Evolutionary conservation across 768 basidiomycete species (phyloP), one percentile per base, ranked within the genome.

Genomic region (Psilocybe cyanescens): DNA sequence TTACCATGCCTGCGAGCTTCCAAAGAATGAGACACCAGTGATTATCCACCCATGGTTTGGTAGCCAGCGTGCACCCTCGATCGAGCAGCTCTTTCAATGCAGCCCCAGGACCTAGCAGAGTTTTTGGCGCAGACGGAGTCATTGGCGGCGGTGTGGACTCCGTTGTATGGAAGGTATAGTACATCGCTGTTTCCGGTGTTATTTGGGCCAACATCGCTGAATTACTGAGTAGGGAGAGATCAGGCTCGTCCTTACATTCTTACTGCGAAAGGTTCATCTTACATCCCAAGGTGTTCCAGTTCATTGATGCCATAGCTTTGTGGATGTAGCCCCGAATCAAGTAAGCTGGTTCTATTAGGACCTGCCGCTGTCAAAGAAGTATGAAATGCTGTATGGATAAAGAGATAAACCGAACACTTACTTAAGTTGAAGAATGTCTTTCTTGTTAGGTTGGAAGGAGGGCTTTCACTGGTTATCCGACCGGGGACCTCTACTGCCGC

Each of bases 21-120:
- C 97, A 99, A 3, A 99, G 81, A 31, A 99, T 86, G 48, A 95
- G 75, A 8, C 77, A 73, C 92, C 95, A 99, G 67, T 97, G 95
- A 68, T 98, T 98, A 54, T 91, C 85, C 1, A 97, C 88, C 97
- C 97, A 99, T 24, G 79, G 74, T 64, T 86, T 78, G 7, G 87
- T 91, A 2, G 86, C 91, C 24, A 94, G 80, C 2, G 68, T 71
- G 63, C 94, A 95, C 0, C 90, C 92, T 8, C 70, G 76, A 24
- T 72, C 72, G 3, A 81, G 75, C 8, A 95, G 75, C 60, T 86
- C 79, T 28, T 81, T 71, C 16, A 90, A 74, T 1, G 86, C 90
- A 11, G 81, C 83, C 1, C 76, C 65, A n/a, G 86, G 75, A 9
- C 84, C 89, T 0, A 86, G 75, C 7, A 66, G n/a, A 4, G 64